Percentiles rank a stretch among this genome's conserved stretches.
phyloP scores from a whole-genome alignment of 1,284 basidiomycete species.

The Paramarasmius palmivorus region DNA sequence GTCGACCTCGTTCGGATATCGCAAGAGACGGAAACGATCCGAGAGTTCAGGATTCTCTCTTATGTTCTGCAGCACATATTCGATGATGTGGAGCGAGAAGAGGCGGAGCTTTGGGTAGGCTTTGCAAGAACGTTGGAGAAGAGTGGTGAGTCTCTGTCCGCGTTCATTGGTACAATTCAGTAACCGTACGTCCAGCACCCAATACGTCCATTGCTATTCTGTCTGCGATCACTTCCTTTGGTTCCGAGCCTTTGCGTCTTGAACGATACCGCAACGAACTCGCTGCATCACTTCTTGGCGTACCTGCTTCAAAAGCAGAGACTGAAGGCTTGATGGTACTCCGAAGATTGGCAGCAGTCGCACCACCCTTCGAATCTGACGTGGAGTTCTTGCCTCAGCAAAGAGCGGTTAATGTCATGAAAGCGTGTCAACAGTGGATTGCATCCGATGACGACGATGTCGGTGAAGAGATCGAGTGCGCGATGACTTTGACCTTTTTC shows the following conservation, averaged over 20 bases:
- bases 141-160: constrained; percentile 45
- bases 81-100: constrained; percentile 56
- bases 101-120: constrained; percentile 77
- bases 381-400: constrained; percentile 87
- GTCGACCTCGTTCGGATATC: constrained; percentile 39
- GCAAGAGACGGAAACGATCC: constrained; percentile 43
- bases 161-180: not conserved
- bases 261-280: constrained; percentile 89
- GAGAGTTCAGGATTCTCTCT: constrained; percentile 60
- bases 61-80: constrained; percentile 63
- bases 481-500: constrained; percentile 75
- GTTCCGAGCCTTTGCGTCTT: constrained; percentile 70
- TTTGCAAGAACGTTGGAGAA: constrained; percentile 65
- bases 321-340: constrained; percentile 71
- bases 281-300: constrained; percentile 76
- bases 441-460: constrained; percentile 75
- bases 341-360: constrained; percentile 71
- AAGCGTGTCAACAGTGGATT: constrained; percentile 85
- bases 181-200: constrained; percentile 51
- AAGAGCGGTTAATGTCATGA: constrained; percentile 88
- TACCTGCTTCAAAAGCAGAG: constrained; percentile 64
- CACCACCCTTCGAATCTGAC: constrained; percentile 79
- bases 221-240: constrained; percentile 42
- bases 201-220: constrained; percentile 42
- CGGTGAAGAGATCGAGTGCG: constrained; percentile 71